Conservation (phyloP, 768 basidiomycete genomes). For the Suillus clintonianus region DNA sequence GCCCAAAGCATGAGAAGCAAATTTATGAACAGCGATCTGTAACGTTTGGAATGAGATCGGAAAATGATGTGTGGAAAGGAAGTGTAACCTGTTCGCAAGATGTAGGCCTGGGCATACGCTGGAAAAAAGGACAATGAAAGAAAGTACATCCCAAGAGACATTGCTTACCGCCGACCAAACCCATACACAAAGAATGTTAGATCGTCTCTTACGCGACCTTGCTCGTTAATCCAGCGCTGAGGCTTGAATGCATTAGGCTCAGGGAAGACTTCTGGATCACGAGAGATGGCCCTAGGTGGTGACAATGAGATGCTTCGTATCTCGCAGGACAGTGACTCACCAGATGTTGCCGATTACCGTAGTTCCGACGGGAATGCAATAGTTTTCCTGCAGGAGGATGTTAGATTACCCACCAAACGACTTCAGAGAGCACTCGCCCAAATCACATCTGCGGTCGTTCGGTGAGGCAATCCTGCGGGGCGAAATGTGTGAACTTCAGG, state of each 20-base stretch:
- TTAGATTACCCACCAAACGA: not conserved
- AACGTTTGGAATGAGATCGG: not conserved
- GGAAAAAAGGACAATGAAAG: not conserved
- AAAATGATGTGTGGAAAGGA: not conserved
- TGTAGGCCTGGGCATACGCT: not conserved
- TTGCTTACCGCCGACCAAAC: constrained; percentile 40
- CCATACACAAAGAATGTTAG: constrained; percentile 54
- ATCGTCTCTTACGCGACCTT: constrained; percentile 48
- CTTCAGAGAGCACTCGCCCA: not conserved
- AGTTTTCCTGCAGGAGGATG: constrained; percentile 17
- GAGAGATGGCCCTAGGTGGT: not conserved
- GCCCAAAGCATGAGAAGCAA: not conserved
- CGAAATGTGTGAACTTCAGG: constrained; percentile 4
- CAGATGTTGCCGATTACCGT: constrained; percentile 21
- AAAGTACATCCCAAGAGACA: not conserved
- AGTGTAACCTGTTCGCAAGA: not conserved
- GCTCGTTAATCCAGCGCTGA: constrained; percentile 30
- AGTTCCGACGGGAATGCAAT: constrained; percentile 23
- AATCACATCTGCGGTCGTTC: not conserved
- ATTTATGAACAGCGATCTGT: not conserved
- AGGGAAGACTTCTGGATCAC: constrained; percentile 3
- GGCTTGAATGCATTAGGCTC: constrained; percentile 29
- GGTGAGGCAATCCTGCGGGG: constrained; percentile 1
- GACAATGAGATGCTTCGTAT: not conserved
- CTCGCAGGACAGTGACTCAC: not conserved